Evolutionary conservation across 148 eudicot genomes (phyloP).

Genomic region (Chenopodium album): DNA sequence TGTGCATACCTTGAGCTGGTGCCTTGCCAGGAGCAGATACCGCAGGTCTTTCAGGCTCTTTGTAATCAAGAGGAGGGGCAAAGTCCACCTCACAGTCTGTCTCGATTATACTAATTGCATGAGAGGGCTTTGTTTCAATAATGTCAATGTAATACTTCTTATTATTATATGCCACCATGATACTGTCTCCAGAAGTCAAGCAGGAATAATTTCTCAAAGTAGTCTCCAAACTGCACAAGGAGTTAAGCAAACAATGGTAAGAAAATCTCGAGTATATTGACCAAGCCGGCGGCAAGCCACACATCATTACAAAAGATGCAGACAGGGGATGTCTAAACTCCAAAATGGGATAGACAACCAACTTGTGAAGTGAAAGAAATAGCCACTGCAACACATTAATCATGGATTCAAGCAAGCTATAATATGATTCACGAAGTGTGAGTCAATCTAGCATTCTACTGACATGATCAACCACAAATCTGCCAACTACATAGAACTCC

Average conservation of each 20-base stretch:
- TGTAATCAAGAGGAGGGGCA: constrained; percentile 98
- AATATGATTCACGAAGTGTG: neutral
- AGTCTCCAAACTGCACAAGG: constrained; percentile 83
- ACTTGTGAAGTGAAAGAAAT: neutral
- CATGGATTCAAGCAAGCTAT: neutral
- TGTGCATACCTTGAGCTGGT: constrained; percentile 59
- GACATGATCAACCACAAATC: neutral
- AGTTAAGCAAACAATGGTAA: neutral
- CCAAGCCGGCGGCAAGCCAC: neutral
- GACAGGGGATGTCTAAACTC: neutral
- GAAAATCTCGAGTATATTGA: neutral
- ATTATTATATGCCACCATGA: constrained; percentile 90
- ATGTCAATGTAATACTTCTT: constrained; percentile 92
- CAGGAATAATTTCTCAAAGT: constrained; percentile 91
- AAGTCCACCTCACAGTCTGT: constrained; percentile 98
- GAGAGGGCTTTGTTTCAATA: constrained; percentile 72
- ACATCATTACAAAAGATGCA: neutral
- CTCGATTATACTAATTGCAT: constrained; percentile 85
- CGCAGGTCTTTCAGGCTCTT: constrained; percentile 78
- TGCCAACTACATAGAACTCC: neutral
- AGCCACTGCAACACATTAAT: neutral
- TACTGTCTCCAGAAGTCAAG: constrained; percentile 89
- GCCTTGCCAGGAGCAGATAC: constrained; percentile 49
- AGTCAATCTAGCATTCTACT: neutral
- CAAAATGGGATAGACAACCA: neutral